phyloP scores from a whole-genome alignment of 202 grass and related monocot species.

The Zoysia matrella region DNA sequence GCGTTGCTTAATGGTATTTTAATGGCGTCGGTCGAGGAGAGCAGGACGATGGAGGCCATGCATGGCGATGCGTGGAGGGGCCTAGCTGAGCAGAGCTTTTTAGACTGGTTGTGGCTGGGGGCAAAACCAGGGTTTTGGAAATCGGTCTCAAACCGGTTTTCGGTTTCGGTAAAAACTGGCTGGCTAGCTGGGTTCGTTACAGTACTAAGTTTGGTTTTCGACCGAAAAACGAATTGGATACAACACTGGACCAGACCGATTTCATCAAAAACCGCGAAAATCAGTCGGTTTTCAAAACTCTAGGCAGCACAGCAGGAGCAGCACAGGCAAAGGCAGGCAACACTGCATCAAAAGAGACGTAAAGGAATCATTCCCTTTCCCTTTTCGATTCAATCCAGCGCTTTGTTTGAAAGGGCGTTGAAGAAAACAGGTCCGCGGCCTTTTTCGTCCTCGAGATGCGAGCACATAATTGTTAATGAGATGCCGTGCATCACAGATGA shows the following conservation, averaged over 20 bases:
- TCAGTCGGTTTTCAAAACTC: slow-evolving; percentile 46
- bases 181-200: too few relatives aligned
- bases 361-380: slow-evolving; percentile 64
- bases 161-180: too few relatives aligned
- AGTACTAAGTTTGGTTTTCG: too few relatives aligned
- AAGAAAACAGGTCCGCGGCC: background rate
- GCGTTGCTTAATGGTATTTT: slow-evolving; percentile 28
- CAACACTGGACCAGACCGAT: background rate
- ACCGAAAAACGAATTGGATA: too few relatives aligned
- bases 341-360: slow-evolving; percentile 63
- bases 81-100: too few relatives aligned
- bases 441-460: slow-evolving; percentile 39
- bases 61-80: slow-evolving; percentile 4
- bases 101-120: too few relatives aligned
- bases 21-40: slow-evolving; percentile 31
- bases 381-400: slow-evolving; percentile 52
- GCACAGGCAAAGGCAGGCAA: background rate
- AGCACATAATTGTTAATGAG: slow-evolving; percentile 33
- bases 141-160: too few relatives aligned
- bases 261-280: background rate
- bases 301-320: background rate
- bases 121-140: background rate
- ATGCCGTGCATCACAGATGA: slow-evolving; percentile 31
- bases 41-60: slow-evolving; percentile 13
- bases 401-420: slow-evolving; percentile 44